Conservation (phyloP, 2,329 filamentous ascomycete species). For the Hypocrella siamensis region DNA sequence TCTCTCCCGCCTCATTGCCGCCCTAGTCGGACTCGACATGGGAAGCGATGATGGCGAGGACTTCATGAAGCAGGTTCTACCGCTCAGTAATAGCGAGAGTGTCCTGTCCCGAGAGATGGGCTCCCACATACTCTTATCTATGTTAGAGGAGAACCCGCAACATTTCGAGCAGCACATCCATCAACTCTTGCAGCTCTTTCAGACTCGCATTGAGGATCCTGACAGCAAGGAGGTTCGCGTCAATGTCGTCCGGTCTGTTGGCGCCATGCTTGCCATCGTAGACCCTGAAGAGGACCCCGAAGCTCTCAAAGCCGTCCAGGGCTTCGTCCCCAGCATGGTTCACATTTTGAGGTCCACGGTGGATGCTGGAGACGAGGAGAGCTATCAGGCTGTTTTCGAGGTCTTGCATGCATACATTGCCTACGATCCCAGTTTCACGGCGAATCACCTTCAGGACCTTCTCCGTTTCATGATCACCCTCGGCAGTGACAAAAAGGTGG, state of each 20-base stretch:
- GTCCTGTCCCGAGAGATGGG: constrained; percentile 77
- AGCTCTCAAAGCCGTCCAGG: constrained; percentile 60
- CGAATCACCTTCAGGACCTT: constrained; percentile 75
- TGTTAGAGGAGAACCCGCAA: constrained; percentile 76
- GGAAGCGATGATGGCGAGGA: constrained; percentile 60
- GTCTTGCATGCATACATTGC: constrained; percentile 92
- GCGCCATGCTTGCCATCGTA: constrained; percentile 73
- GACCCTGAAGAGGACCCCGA: constrained; percentile 73
- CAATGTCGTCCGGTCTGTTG: constrained; percentile 85
- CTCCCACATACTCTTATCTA: constrained; percentile 83
- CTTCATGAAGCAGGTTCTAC: constrained; percentile 62
- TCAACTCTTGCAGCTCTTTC: constrained; percentile 71
- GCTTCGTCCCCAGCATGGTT: constrained; percentile 76
- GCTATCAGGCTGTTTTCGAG: constrained; percentile 80
- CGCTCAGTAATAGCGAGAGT: constrained; percentile 59
- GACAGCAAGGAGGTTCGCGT: constrained; percentile 85
- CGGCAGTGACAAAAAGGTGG: constrained; percentile 56
- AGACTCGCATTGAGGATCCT: constrained; percentile 74
- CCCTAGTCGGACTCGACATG: constrained; percentile 74
- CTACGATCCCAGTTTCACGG: constrained; percentile 73
- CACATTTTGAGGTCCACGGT: constrained; percentile 75
- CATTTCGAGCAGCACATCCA: constrained; percentile 68
- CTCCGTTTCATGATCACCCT: constrained; percentile 90
- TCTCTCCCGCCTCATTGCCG: constrained; percentile 72
- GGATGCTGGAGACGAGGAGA: constrained; percentile 67